These are phyloP conservation scores for Takakia lepidozioides DNA, from an alignment of 225 moss, liverwort and hornwort genomes.

Conservation along the genomic window DNA sequence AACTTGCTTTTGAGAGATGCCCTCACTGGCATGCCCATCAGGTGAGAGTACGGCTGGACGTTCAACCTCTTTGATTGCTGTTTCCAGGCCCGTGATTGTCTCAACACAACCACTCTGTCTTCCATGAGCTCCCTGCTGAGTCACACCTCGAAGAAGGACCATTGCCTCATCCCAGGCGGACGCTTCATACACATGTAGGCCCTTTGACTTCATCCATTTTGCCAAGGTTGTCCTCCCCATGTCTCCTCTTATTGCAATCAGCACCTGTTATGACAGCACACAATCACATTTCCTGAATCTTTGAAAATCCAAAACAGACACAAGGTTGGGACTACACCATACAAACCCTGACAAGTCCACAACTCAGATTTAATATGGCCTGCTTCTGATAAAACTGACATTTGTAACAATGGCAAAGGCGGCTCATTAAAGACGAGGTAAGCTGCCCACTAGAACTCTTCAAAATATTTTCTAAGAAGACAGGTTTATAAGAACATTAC, in stretches of 20 bases:
- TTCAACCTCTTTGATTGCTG: constrained; percentile 12
- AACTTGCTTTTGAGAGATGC: constrained; percentile 25
- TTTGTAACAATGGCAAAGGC: too few species aligned
- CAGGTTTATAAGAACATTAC: too few species aligned
- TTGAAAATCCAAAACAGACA: too few species aligned
- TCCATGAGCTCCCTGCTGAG: constrained; percentile 30
- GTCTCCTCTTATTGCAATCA: constrained; percentile 67
- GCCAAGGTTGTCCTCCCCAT: constrained; percentile 39
- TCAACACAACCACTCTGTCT: constrained; percentile 8
- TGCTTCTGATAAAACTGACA: too few species aligned
- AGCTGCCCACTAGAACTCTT: too few species aligned
- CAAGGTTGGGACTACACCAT: too few species aligned
- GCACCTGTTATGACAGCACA: constrained; percentile 50
- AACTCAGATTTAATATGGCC: too few species aligned
- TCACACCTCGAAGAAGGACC: constrained; percentile 26
- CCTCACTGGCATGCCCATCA: constrained; percentile 11
- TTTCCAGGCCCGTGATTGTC: constrained; percentile 7
- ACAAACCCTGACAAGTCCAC: too few species aligned
- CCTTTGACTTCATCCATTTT: constrained; percentile 63
- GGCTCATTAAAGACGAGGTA: too few species aligned
- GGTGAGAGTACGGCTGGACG: constrained; percentile 8
- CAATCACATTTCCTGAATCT: too few species aligned
- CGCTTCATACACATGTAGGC: constrained; percentile 49
- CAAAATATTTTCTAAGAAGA: too few species aligned
- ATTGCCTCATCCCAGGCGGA: constrained; percentile 60